A percentile compares a stretch with the other conserved stretches of the same genome.
phyloP scores from a whole-genome alignment of 106 monocot genomes.

The Alisma plantagoaquatica region DNA sequence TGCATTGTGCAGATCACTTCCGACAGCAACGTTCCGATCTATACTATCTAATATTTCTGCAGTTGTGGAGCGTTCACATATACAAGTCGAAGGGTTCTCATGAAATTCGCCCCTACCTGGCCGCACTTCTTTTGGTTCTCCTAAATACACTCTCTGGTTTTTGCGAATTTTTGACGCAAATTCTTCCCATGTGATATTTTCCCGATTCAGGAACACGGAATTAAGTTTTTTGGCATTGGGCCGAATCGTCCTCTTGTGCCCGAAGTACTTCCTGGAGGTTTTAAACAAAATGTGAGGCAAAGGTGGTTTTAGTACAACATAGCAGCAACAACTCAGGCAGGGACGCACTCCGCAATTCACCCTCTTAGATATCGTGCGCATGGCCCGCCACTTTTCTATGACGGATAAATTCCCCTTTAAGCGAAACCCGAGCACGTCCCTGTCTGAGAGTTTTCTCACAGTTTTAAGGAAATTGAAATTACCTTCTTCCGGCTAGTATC shows the following conservation, averaged over 20 bases:
- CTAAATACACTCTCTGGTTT: constrained; percentile 79
- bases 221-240: constrained; percentile 86
- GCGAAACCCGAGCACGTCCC: no score
- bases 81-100: constrained; percentile 62
- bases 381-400: no score
- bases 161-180: constrained; percentile 55
- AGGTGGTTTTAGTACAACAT: not conserved
- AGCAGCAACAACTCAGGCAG: not conserved
- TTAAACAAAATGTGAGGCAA: not conserved
- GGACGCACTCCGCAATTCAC: no score
- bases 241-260: constrained; percentile 79
- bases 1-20: constrained; percentile 4
- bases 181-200: constrained; percentile 65
- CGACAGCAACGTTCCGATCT: not conserved
- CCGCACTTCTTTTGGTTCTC: constrained; percentile 78
- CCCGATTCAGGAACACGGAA: constrained; percentile 54
- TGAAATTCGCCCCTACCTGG: constrained; percentile 89
- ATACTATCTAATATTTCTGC: not conserved
- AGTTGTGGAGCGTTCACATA: constrained; percentile 4
- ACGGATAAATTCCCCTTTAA: no score
- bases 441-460: not conserved
- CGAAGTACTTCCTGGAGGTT: constrained; percentile 68
- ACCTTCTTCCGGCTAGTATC: constrained; percentile 83
- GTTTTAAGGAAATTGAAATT: not conserved
- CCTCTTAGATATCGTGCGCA: no score